Evolutionary conservation across 169 alveolate species (phyloP).

Genomic region (Plasmodium malariae): DNA sequence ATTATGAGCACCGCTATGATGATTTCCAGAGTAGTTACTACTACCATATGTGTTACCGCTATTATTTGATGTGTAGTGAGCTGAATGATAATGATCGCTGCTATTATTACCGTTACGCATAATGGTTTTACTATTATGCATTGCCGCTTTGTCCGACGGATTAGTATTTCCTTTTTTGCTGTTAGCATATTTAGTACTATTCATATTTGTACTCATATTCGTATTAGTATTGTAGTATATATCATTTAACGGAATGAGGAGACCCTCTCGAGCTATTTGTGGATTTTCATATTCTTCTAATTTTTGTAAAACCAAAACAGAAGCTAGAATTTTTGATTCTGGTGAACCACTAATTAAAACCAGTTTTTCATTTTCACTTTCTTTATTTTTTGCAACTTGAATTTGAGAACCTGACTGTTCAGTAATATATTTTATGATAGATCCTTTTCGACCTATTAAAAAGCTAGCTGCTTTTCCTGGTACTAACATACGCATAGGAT

Average conservation of each 20-base stretch:
- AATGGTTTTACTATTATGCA: constrained; percentile 7
- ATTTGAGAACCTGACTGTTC: constrained; percentile 73
- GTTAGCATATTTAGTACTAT: constrained; percentile 6
- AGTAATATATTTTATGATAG: constrained; percentile 60
- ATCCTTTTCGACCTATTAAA: constrained; percentile 68
- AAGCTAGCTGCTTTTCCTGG: constrained; percentile 77
- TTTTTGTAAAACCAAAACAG: constrained; percentile 57
- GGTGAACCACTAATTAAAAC: constrained; percentile 72
- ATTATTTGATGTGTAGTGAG: constrained; percentile 10
- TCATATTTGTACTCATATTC: not conserved
- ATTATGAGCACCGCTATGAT: not conserved
- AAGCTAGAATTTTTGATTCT: constrained; percentile 65
- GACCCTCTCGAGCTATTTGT: constrained; percentile 57
- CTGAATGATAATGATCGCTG: constrained; percentile 4
- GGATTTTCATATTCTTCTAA: constrained; percentile 74
- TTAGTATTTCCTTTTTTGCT: not conserved
- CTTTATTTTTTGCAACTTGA: constrained; percentile 75
- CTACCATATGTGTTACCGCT: not conserved
- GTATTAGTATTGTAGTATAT: not conserved
- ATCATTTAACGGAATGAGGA: constrained; percentile 65
- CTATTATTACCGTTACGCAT: not conserved
- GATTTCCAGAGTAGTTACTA: not conserved
- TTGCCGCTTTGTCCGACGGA: not conserved
- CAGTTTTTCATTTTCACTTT: constrained; percentile 73
- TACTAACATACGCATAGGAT: constrained; percentile 73